Evolutionary conservation across 2,329 filamentous ascomycete genomes (phyloP), one percentile per base, ranked within the genome.

Genomic region (Ascochyta koolunga): DNA sequence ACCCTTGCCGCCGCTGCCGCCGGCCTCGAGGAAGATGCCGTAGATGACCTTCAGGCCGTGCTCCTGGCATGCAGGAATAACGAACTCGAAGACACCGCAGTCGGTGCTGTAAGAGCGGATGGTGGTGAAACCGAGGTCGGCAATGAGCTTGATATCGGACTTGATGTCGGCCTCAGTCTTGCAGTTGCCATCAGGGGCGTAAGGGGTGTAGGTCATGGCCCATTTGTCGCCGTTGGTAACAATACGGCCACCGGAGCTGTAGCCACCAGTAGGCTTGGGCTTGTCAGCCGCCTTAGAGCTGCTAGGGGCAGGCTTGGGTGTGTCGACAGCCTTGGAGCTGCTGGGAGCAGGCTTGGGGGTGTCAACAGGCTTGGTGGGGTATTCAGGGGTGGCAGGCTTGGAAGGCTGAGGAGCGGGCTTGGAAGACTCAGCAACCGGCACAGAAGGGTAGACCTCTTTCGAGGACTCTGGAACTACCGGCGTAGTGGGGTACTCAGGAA

Each of bases 21-120:
- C 80, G 61, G 77, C 79, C 77, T 89, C 87, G 75, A 97, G 89
- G 82, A 89, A 96, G 80, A 98, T 83, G 75, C 93, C 93, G 57
- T 96, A 79, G 76, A 97, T 93, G 76, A 97, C 80, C 75, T 88
- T 87, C 56, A 97, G 72, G 56, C 88, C 87, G 75, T 87, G 72
- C 66, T 83, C 76, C 68, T 83, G 76, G 78, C 83, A 87, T 55
- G 90, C 89, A 37, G 78, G 76, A 60, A 90, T 90, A 54, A 97
- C 87, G 76, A 85, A 87, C 72, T 86, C 78, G 57, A 96, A 89
- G 50, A 88, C 89, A 77, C 84, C 82, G 83, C 93, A 98, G 84
- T 97, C 93, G 65, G 92, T 93, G 61, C 89, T 91, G 86, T 98
- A 98, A 73, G 95, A 82, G 76, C 93, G 93, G 50, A 84, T 80